Evolutionary conservation across 2,329 filamentous ascomycete species (phyloP).

Genomic region (Fusarium palustre): DNA sequence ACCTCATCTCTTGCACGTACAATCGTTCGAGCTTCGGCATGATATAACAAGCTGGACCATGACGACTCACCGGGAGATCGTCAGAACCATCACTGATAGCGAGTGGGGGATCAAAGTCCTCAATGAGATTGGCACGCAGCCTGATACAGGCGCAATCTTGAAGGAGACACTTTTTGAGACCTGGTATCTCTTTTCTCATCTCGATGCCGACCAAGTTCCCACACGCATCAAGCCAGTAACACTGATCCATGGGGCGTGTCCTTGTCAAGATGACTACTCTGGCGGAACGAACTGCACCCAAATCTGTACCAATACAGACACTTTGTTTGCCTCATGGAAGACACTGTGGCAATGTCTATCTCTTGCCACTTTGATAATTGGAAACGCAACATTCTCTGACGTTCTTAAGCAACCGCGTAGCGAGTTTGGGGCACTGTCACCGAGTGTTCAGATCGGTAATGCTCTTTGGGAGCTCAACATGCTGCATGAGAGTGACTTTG

Average conservation of each 20-base stretch:
- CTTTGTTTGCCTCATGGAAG: constrained; percentile 14
- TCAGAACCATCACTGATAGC: not conserved
- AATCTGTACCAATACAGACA: not conserved
- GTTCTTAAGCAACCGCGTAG: not conserved
- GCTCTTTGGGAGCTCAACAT: not conserved
- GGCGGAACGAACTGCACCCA: not conserved
- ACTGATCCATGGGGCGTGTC: not conserved
- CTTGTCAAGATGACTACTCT: not conserved
- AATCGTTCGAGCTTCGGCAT: not conserved
- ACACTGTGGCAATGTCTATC: constrained; percentile 18
- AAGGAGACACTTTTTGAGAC: not conserved
- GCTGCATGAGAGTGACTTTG: not conserved
- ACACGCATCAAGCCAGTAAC: not conserved
- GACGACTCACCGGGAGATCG: not conserved
- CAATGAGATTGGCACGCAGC: not conserved
- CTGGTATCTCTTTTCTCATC: not conserved
- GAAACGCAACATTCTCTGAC: not conserved
- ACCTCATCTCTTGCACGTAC: not conserved
- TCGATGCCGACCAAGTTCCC: not conserved
- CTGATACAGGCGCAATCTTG: constrained; percentile 8
- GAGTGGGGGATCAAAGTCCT: not conserved
- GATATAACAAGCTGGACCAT: not conserved
- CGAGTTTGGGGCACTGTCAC: not conserved
- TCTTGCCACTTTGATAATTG: not conserved
- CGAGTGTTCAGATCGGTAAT: not conserved